Conservation (phyloP, 2,329 filamentous ascomycete genomes). For the Penicillium decumbens region DNA sequence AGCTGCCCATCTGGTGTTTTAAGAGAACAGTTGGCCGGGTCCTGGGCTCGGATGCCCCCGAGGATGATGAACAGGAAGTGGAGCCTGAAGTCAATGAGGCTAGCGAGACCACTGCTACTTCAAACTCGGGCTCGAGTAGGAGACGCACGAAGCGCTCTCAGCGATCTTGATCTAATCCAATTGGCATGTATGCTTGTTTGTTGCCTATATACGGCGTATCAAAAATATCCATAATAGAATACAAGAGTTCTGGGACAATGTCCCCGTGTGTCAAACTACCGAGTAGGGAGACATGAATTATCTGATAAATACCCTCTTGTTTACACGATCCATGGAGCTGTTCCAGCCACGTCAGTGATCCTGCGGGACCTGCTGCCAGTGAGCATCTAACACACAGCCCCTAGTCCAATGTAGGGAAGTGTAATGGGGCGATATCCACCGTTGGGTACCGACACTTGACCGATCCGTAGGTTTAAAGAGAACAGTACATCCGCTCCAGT, state of each 20-base stretch:
- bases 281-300: neutral
- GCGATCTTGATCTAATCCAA: constrained; percentile 19
- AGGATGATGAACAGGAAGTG: constrained; percentile 20
- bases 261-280: neutral
- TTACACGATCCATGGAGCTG: neutral
- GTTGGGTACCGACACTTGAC: constrained; percentile 16
- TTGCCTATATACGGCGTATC: neutral
- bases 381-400: constrained; percentile 5
- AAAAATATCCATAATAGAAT: neutral
- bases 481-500: neutral
- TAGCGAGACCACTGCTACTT: constrained; percentile 24
- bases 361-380: constrained; percentile 8
- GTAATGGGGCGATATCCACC: constrained; percentile 15
- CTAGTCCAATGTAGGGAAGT: constrained; percentile 13
- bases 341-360: constrained; percentile 1
- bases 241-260: neutral
- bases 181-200: neutral
- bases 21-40: constrained; percentile 38
- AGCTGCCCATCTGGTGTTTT: constrained; percentile 71
- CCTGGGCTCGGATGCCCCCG: constrained; percentile 19
- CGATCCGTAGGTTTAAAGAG: constrained; percentile 7
- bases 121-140: constrained; percentile 20
- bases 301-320: neutral
- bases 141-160: constrained; percentile 30
- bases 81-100: constrained; percentile 23